These are phyloP conservation scores for Emiliania huxleyi DNA, from an alignment of 78 protist genomes.

Conservation along the genomic window DNA sequence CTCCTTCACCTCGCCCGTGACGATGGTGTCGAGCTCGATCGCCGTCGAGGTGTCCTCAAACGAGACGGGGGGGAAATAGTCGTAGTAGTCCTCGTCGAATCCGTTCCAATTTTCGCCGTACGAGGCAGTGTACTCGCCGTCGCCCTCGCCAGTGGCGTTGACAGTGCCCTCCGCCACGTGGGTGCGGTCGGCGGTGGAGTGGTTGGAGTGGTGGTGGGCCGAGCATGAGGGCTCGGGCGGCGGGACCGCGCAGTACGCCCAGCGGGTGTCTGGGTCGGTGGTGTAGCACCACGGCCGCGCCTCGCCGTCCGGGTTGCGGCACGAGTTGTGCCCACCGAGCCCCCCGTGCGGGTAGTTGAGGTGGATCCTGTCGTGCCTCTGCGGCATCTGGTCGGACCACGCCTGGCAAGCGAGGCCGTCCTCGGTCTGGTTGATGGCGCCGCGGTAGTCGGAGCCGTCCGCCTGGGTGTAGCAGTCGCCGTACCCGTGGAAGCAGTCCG, in stretches of 20 bases:
- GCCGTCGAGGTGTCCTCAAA: too few species aligned
- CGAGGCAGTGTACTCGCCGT: too few species aligned
- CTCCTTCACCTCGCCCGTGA: too few species aligned
- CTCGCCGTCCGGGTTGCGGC: slow-evolving; percentile 38
- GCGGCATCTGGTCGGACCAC: background rate
- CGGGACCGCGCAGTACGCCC: background rate
- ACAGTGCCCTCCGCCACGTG: too few species aligned
- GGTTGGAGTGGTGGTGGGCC: too few species aligned
- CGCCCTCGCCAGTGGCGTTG: too few species aligned
- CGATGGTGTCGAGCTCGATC: too few species aligned
- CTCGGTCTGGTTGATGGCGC: background rate
- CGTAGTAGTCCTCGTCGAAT: too few species aligned
- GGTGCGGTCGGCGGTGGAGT: background rate
- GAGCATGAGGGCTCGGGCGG: too few species aligned
- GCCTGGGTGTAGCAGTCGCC: background rate
- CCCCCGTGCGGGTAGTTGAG: background rate
- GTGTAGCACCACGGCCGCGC: slow-evolving; percentile 17
- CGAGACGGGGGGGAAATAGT: too few species aligned
- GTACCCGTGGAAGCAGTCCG: background rate
- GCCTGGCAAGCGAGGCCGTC: slow-evolving; percentile 5
- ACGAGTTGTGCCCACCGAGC: slow-evolving; percentile 36
- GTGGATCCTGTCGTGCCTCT: background rate
- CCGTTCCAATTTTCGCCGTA: too few species aligned
- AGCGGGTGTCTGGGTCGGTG: background rate
- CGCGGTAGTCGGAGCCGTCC: slow-evolving; percentile 15